Conservation (phyloP, 768 basidiomycete species). For the Mycena pura region DNA sequence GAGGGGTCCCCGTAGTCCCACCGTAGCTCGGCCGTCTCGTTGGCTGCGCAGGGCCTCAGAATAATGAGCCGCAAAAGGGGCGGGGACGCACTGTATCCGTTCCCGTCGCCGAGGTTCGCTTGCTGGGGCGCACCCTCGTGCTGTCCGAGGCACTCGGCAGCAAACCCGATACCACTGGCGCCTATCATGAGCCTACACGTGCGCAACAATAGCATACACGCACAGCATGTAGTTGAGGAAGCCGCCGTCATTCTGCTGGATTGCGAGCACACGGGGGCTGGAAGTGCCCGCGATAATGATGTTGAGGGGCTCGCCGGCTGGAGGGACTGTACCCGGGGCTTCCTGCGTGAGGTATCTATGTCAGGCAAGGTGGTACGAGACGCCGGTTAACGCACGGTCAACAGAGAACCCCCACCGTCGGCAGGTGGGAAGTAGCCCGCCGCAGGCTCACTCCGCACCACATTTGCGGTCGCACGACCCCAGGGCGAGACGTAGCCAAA, state of each 20-base stretch:
- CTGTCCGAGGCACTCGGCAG: conserved; percentile 85
- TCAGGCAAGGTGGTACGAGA: background rate
- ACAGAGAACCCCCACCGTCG: conserved; percentile 65
- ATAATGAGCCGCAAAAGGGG: conserved; percentile 1
- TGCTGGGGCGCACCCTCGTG: conserved; percentile 70
- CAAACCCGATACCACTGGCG: conserved; percentile 71
- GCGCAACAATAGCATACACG: conserved; percentile 44
- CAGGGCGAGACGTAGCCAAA: conserved; percentile 12
- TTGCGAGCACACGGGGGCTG: conserved; percentile 69
- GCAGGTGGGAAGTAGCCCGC: conserved; percentile 68
- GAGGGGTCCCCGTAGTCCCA: conserved; percentile 84
- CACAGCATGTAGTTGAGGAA: conserved; percentile 84
- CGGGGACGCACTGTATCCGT: conserved; percentile 63
- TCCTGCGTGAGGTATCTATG: conserved; percentile 41
- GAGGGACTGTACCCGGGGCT: conserved; percentile 64
- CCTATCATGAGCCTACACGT: no score
- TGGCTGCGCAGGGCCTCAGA: conserved; percentile 54
- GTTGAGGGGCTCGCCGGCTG: conserved; percentile 87
- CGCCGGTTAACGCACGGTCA: conserved; percentile 69
- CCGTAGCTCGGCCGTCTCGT: conserved; percentile 84
- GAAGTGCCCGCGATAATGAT: conserved; percentile 81
- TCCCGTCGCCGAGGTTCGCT: conserved; percentile 85
- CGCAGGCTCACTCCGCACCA: conserved; percentile 49
- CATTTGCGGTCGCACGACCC: conserved; percentile 20
- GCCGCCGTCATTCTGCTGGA: conserved; percentile 68